Conservation (phyloP, 164 flowering plant genomes). For the Umbellularia californica region DNA sequence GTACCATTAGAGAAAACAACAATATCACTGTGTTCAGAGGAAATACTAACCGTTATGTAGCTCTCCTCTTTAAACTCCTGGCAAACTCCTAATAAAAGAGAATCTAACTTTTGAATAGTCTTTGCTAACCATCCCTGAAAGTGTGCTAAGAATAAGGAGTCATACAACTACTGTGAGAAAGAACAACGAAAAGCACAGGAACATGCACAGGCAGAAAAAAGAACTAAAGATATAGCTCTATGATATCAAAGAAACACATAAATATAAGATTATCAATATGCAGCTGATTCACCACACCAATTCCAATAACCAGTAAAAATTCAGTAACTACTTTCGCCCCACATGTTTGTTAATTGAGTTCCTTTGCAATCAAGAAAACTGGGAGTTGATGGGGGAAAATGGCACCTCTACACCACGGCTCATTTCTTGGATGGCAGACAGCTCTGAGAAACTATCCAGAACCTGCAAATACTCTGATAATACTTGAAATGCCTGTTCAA, state of each 20-base stretch:
- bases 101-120: conserved; percentile 91
- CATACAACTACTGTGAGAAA: background rate
- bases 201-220: background rate
- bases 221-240: background rate
- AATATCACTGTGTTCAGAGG: background rate
- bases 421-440: conserved; percentile 91
- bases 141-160: conserved; percentile 1
- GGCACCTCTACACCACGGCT: conserved; percentile 88
- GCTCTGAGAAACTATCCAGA: conserved; percentile 75
- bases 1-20: background rate
- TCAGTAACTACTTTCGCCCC: too few relatives aligned
- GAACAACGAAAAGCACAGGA: background rate
- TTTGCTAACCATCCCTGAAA: conserved; percentile 88
- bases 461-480: conserved; percentile 95
- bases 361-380: background rate
- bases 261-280: too few relatives aligned
- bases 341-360: too few relatives aligned
- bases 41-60: conserved; percentile 69
- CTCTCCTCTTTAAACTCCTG: conserved; percentile 78
- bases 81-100: conserved; percentile 85
- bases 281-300: too few relatives aligned
- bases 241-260: too few relatives aligned
- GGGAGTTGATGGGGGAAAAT: background rate
- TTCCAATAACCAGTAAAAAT: too few relatives aligned
- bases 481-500: conserved; percentile 86